Conservation (phyloP, 768 basidiomycete genomes). For the Pleurotus eryngii region DNA sequence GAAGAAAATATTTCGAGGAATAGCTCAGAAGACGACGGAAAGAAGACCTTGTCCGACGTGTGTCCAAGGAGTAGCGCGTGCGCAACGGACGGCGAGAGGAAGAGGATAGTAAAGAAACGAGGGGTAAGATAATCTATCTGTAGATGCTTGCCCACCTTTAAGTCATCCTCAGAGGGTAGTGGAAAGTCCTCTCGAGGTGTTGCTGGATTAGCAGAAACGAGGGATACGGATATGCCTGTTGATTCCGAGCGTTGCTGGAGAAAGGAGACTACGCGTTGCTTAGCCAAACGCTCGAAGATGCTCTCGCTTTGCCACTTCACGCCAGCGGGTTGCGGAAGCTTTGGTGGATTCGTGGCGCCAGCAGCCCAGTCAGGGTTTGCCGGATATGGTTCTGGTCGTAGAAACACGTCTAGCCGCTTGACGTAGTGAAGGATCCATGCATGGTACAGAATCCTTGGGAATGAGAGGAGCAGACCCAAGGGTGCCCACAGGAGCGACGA, state of each 20-base stretch:
- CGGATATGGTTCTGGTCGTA: conserved; percentile 55
- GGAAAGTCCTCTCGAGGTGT: conserved; percentile 21
- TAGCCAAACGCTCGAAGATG: conserved; percentile 30
- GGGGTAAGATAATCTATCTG: conserved; percentile 42
- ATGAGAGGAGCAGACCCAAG: conserved; percentile 49
- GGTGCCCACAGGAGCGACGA: conserved; percentile 40
- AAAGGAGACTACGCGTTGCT: conserved; percentile 28
- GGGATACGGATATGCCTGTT: conserved; percentile 28
- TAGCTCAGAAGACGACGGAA: conserved; percentile 29
- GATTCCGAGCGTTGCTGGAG: conserved; percentile 32
- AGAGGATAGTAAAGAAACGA: conserved; percentile 44
- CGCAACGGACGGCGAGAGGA: conserved; percentile 38
- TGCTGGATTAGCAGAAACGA: conserved; percentile 36
- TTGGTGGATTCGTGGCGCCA: conserved; percentile 11
- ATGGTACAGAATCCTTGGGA: conserved; percentile 59
- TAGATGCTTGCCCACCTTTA: conserved; percentile 13
- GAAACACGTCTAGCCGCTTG: conserved; percentile 53
- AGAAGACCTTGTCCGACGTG: conserved; percentile 35
- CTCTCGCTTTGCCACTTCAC: conserved; percentile 32
- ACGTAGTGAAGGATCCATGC: conserved; percentile 60
- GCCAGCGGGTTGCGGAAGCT: conserved; percentile 22
- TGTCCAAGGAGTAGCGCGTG: conserved; percentile 40
- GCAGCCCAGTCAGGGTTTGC: conserved; percentile 21
- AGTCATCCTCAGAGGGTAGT: background rate
- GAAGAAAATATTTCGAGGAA: conserved; percentile 33